A percentile compares a stretch with the other conserved stretches of the same genome.
Conservation (phyloP, 2,329 filamentous ascomycete species). For the Trichoderma simmonsii region DNA sequence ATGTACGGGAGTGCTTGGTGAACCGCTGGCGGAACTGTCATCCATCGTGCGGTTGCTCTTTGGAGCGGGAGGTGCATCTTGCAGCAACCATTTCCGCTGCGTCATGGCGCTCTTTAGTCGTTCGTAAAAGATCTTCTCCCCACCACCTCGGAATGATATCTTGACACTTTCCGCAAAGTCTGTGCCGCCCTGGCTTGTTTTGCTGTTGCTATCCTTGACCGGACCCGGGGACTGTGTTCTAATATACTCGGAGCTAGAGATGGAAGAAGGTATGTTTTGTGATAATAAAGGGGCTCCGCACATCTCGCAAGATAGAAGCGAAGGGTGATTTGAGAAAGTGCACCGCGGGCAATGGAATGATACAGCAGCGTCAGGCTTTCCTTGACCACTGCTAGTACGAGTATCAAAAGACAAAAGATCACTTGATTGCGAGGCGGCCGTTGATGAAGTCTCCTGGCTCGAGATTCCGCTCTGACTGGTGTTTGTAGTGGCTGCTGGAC, state of each 20-base stretch:
- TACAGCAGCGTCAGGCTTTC: constrained; percentile 25
- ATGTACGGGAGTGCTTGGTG: constrained; percentile 29
- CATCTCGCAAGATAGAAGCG: constrained; percentile 81
- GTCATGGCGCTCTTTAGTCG: constrained; percentile 82
- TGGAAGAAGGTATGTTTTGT: constrained; percentile 38
- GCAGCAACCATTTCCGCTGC: constrained; percentile 92
- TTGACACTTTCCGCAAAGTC: constrained; percentile 77
- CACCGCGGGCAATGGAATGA: constrained; percentile 75
- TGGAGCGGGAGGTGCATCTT: constrained; percentile 84
- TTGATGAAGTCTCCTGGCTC: background rate
- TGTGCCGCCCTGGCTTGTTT: constrained; percentile 32
- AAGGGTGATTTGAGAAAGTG: constrained; percentile 91
- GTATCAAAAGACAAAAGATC: background rate
- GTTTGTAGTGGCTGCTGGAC: constrained; percentile 30
- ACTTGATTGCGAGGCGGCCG: background rate
- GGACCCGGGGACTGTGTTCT: constrained; percentile 79
- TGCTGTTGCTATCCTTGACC: constrained; percentile 44
- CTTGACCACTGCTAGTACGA: background rate
- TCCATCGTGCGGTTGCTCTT: constrained; percentile 47
- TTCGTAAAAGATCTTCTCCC: constrained; percentile 87
- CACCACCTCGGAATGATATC: constrained; percentile 84
- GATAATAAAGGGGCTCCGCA: constrained; percentile 75
- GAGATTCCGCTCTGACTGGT: background rate
- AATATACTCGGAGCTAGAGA: constrained; percentile 32
- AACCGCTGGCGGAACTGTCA: constrained; percentile 33